These are phyloP conservation scores for Fraxinus ornus DNA, from an alignment of 305 asterid genomes.

Conservation along the genomic window DNA sequence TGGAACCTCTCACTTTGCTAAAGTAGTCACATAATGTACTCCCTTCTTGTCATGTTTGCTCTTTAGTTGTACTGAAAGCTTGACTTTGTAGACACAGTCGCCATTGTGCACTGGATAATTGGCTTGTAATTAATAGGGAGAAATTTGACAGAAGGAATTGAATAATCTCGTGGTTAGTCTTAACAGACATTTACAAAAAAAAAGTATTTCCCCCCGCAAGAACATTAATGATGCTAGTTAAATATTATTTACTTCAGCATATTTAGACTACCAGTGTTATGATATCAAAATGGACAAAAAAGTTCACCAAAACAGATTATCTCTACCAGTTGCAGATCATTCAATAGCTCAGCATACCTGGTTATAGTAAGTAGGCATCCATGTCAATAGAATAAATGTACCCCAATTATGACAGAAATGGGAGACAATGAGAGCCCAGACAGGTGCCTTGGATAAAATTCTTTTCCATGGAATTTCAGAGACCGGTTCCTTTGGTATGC, in stretches of 20 bases:
- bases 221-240: neutral
- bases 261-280: neutral
- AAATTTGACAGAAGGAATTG: neutral
- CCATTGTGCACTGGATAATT: neutral
- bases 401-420: constrained; percentile 99
- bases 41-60: neutral
- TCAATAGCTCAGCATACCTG: constrained; percentile 55
- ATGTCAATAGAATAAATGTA: constrained; percentile 87
- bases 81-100: neutral
- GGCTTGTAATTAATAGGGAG: neutral
- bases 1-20: neutral
- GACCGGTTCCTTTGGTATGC: constrained; percentile 60
- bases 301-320: constrained; percentile 11
- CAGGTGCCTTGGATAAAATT: constrained; percentile 81
- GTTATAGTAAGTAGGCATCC: constrained; percentile 98
- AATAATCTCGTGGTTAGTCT: neutral
- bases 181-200: neutral
- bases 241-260: neutral
- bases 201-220: neutral
- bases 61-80: neutral
- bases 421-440: constrained; percentile 98
- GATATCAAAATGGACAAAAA: neutral
- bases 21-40: neutral
- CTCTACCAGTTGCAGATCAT: constrained; percentile 7
- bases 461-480: constrained; percentile 80